phyloP scores from a whole-genome alignment of 2,329 filamentous ascomycete genomes.

The Plectosphaerella cucumerina region DNA sequence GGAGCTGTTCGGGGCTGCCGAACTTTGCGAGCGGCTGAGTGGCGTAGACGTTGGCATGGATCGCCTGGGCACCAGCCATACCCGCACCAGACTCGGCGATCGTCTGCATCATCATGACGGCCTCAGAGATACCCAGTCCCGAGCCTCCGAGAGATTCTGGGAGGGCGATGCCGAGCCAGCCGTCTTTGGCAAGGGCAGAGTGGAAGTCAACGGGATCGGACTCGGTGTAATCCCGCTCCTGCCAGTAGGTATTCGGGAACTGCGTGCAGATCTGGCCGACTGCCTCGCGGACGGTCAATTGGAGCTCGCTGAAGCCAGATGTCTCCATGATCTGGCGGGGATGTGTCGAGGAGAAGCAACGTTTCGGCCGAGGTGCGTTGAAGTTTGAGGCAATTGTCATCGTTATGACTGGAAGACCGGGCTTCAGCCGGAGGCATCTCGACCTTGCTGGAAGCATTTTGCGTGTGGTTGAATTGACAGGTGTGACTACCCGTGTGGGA shows the following conservation, averaged over 20 bases:
- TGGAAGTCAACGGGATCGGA: conserved; percentile 74
- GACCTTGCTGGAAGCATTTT: not conserved
- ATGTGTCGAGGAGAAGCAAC: conserved; percentile 30
- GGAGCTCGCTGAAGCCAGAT: conserved; percentile 67
- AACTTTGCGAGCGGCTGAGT: conserved; percentile 74
- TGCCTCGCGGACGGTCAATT: conserved; percentile 68
- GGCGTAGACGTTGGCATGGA: conserved; percentile 67
- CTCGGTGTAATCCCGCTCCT: conserved; percentile 64
- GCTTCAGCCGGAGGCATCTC: not conserved
- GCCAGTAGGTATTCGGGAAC: conserved; percentile 76
- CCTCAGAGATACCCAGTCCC: conserved; percentile 74
- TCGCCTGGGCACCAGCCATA: conserved; percentile 64
- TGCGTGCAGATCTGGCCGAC: conserved; percentile 63
- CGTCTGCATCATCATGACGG: conserved; percentile 84
- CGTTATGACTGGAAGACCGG: not conserved
- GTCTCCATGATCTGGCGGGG: conserved; percentile 59
- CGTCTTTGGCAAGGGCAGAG: conserved; percentile 66
- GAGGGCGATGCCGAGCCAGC: conserved; percentile 78
- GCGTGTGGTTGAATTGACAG: not conserved
- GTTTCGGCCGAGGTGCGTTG: not conserved
- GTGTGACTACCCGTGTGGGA: too few relatives aligned
- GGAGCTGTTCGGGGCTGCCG: conserved; percentile 60
- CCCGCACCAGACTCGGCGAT: conserved; percentile 75
- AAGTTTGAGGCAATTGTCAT: conserved; percentile 3
- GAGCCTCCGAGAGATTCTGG: conserved; percentile 71